Evolutionary conservation across 1,284 basidiomycete species (phyloP), one percentile per base, ranked within the genome.

Genomic region (Apiotrichum mycotoxinovorans): DNA sequence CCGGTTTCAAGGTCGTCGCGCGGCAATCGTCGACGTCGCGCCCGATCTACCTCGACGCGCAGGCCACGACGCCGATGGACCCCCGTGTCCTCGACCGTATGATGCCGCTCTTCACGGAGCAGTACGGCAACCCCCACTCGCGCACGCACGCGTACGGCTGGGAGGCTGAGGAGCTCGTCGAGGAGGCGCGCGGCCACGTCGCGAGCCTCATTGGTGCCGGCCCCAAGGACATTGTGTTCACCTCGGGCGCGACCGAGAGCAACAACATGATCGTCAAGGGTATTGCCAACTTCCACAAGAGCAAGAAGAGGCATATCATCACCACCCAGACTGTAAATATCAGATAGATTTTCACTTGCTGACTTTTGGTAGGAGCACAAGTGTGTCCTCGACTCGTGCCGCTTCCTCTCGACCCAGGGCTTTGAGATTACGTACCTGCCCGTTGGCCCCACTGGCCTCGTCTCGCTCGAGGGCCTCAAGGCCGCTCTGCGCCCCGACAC

Each of bases 261-360:
- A 99, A 99, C 76, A 99, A 99, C 73, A 94, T 98, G 91, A 82
- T 88, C 44, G 89, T 99, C 78, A 98, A 98, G 79, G 96, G 96
- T 53, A 87, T 97, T 51, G 96, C 94, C 34, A 87, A 88, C 34
- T 99, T 98, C 76, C 85, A 94, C 76, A 89, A 88, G 73, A 87
- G 89, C 58, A 91, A 89, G 78, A 91, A 91, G 76, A 85, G 80
- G 68, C 93, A 96, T 72, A 83, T 96, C 51, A 93, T 95, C 65
- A 95, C 91, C 1, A 88, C 87, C 0, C 91, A 94, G 71, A 95
- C 91, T 9, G 91, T 90, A 57, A 66, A 84, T 79, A 15, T 10
- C 30, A 30, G 30, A n/a, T n/a, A n/a, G n/a, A n/a, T n/a, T n/a
- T n/a, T n/a, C n/a, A n/a, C n/a, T n/a, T n/a, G n/a, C n/a, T n/a